Conservation (phyloP, 257 asterid species). For the Nicotiana sylvestris region DNA sequence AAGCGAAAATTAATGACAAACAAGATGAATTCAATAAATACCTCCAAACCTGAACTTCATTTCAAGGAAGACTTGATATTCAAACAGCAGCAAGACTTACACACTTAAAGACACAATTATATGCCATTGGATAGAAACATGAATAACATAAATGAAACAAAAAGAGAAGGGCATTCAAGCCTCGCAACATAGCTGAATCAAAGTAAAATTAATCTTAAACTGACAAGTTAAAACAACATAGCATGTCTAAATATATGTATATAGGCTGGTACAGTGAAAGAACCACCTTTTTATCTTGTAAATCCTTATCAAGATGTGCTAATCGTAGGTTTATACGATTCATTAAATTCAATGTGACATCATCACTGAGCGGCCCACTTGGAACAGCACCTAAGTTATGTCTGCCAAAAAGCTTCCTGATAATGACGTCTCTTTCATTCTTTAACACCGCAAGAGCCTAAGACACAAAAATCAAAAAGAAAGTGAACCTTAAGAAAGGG, state of each 20-base stretch:
- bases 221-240: neutral
- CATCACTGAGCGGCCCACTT: constrained; percentile 57
- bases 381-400: constrained; percentile 76
- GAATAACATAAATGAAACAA: neutral
- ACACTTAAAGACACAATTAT: neutral
- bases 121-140: neutral
- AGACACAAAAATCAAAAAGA: constrained; percentile 16
- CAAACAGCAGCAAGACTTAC: neutral
- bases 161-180: constrained; percentile 3
- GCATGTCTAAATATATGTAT: neutral
- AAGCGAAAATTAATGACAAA: neutral
- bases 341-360: constrained; percentile 61
- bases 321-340: constrained; percentile 56
- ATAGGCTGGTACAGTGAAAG: constrained; percentile 11
- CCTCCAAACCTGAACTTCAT: neutral
- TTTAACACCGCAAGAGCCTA: constrained; percentile 65
- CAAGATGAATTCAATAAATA: neutral
- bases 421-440: constrained; percentile 58
- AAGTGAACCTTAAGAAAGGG: constrained; percentile 18
- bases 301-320: constrained; percentile 48
- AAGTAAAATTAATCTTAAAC: neutral
- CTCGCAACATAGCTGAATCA: neutral
- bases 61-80: neutral
- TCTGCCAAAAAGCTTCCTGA: constrained; percentile 50
- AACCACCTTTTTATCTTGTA: constrained; percentile 70